Base-by-base conservation (phyloP, 2,329 filamentous ascomycete genomes). In the Curvularia sp. region DNA sequence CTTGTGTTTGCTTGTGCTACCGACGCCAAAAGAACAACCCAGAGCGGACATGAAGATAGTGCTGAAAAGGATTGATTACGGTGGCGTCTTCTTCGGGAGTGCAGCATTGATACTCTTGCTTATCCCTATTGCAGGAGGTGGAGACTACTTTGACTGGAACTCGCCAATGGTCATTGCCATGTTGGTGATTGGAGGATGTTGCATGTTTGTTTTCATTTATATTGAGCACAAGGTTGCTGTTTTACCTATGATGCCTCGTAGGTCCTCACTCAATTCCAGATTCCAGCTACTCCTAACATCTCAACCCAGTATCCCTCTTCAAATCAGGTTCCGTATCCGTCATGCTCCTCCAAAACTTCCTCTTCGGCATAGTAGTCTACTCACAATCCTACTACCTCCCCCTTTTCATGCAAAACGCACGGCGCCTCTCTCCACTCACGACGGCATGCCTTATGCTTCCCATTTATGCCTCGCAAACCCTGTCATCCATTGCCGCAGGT, bases 51-150 rank as follows among this genome's bases (percentile, higher is more conserved):
- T 84, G 25, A 50, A 55, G 34, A 18, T 28, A 78, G 81, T 38
- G 84, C 82, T 39, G 21, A 76, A 74, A 47, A 84, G 83, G 49
- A 86, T 89, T 53, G 87, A 90, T 69, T 87, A 83, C 61, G 81
- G 77, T 23, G 87, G 87, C 1, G 78, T 86, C 1, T 55, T 87
- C 10, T 79, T 81, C 2, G 84, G 82, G 3, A 84, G 84, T 0
- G 74, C 82, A 6, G 86, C 82, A 0, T 82, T 88, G 27, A 82
- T 89, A 9, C 79, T 89, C 12, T 64, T 89, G 1, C 78, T 89
- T 18, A 86, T 90, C 43, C 87, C 87, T 0, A 82, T 89, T 12
- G 88, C 86, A 2, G 86, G 86, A 15, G 86, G 84, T 55, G 85
- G 83, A 1, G 80, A 81, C 0, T 85, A 86, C 57, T 87, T 86